Percentiles rank a stretch among this genome's conserved stretches.
phyloP scores from a whole-genome alignment of 1,284 basidiomycete species.

The Exobasidium cylindrosporum region DNA sequence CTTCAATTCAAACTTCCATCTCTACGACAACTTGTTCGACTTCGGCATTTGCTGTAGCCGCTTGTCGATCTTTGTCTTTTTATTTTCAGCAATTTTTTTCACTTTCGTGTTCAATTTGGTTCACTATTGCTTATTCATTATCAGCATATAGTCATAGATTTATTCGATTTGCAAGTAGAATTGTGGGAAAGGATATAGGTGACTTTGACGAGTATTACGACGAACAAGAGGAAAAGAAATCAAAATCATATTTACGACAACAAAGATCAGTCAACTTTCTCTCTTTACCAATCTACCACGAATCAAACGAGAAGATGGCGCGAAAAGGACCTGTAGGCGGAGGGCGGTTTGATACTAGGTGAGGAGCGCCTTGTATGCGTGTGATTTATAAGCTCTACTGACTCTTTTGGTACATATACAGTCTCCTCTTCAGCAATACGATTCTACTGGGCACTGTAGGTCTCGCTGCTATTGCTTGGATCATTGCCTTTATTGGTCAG shows the following conservation, averaged over 20 bases:
- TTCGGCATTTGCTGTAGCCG: background rate
- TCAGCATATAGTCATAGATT: background rate
- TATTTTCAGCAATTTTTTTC: background rate
- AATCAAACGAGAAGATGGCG: slow-evolving; percentile 24
- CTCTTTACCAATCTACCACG: too few species aligned
- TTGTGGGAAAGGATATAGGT: background rate
- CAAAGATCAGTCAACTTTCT: too few species aligned
- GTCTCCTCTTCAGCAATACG: slow-evolving; percentile 80
- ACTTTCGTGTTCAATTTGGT: background rate
- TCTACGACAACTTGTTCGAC: background rate
- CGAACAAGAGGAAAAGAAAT: too few species aligned
- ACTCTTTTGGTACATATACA: slow-evolving; percentile 11
- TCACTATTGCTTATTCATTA: background rate
- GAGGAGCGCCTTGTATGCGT: slow-evolving; percentile 11
- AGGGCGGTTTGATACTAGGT: slow-evolving; percentile 30
- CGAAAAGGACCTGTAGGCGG: slow-evolving; percentile 29
- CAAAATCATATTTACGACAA: too few species aligned
- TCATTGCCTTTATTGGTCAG: slow-evolving; percentile 81
- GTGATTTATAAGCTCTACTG: background rate
- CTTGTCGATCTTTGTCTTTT: background rate
- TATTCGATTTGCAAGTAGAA: background rate
- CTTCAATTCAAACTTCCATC: background rate
- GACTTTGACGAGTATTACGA: background rate
- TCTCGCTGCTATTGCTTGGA: slow-evolving; percentile 81
- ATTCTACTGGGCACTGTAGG: slow-evolving; percentile 82